Base-by-base conservation (phyloP, 148 eudicot genomes). In the Rhododendron molle region DNA sequence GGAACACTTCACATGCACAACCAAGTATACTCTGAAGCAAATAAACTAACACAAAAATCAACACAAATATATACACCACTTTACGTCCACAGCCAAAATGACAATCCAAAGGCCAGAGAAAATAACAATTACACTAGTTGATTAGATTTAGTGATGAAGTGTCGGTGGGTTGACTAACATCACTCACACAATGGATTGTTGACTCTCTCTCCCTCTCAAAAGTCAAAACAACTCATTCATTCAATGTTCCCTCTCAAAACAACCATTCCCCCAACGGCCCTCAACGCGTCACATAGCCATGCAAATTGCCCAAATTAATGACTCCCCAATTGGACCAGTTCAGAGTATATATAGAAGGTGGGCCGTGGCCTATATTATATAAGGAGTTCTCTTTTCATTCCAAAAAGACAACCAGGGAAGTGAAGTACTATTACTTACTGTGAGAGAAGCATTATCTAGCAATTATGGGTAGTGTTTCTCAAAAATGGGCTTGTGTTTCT, bases 291-390 rank as follows among this genome's bases (percentile, higher is more conserved):
- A 30, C 46, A 52, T 18, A 50, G 0, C 40, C 23, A 52, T 80
- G 83, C 83, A 80, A 50, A 18, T 54, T 80, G 67, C 80, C 26
- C 16, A 50, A 44, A 87, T 80, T 87, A 73, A 80, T 80, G 65
- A 77, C 79, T 87, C 80, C 60, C 23, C 49, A 15, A 43, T 54
- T 30, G 72, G 26, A 43, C 85, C 5, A 11, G 79, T 58, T 81
- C 26, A 40, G 4, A n/a, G 28, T 0, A 28, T n/a, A n/a, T n/a
- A n/a, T 26, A 13, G 20, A 76, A 32, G 79, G 74, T 87, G 80
- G 56, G 10, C 36, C 36, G 80, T 1, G 60, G 83, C 81, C 80
- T 80, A 65, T 32, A 32, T 32, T 80, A 65, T 65, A 65, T 65
- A 87, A 84, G 20, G 80, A 84, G 0, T 21, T 60, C 5, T 18